phyloP scores from a whole-genome alignment of 257 asterid genomes.

The Dorcoceras hygrometricum region DNA sequence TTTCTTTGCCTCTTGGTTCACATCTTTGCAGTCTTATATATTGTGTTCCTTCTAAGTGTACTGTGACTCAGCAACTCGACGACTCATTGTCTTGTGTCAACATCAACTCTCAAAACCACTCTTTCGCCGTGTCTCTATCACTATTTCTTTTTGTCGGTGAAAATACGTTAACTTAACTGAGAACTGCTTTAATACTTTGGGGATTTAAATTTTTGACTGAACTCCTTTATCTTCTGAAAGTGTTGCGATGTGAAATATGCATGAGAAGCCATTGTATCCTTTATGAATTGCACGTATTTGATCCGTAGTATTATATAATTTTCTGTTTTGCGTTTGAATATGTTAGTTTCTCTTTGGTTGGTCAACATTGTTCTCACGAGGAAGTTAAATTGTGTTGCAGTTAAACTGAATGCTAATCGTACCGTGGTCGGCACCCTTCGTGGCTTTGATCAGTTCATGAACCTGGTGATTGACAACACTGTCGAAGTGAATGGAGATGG shows the following conservation, averaged over 20 bases:
- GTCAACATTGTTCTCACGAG: background rate
- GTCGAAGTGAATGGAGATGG: constrained; percentile 52
- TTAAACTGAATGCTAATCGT: constrained; percentile 62
- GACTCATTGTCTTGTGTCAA: background rate
- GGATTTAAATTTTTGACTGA: background rate
- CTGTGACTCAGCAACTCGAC: too few species aligned
- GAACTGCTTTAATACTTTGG: background rate
- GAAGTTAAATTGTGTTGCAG: constrained; percentile 29
- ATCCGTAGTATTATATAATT: too few species aligned
- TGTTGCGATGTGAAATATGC: background rate
- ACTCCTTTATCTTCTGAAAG: background rate
- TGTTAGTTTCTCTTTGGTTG: background rate
- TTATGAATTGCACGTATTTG: too few species aligned
- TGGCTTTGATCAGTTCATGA: constrained; percentile 92
- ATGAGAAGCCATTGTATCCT: too few species aligned
- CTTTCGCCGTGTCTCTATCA: background rate
- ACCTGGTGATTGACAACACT: constrained; percentile 59
- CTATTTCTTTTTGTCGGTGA: background rate
- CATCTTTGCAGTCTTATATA: background rate
- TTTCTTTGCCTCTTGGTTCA: background rate
- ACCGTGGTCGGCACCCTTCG: constrained; percentile 84
- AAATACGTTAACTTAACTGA: background rate
- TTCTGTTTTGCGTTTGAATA: background rate
- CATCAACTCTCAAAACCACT: background rate
- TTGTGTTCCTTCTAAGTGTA: background rate